Conservation (phyloP, 805 yeast species). For the Scheffersomyces spartinae region DNA sequence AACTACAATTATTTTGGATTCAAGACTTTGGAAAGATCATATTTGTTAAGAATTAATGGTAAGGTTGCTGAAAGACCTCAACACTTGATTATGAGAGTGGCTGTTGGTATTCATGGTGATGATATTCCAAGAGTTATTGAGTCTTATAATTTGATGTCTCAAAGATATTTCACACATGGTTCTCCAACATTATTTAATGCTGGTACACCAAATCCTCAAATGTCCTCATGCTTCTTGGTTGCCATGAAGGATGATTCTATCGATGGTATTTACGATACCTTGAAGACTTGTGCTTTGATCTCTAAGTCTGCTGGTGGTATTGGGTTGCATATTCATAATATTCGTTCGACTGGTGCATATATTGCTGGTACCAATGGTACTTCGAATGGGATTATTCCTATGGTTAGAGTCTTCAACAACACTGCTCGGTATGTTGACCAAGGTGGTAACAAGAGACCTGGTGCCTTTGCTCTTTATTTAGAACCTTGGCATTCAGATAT, state of each 20-base stretch:
- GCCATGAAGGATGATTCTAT: conserved; percentile 56
- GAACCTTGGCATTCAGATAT: conserved; percentile 59
- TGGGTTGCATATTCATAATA: conserved; percentile 50
- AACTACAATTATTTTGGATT: conserved; percentile 49
- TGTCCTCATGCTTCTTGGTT: conserved; percentile 53
- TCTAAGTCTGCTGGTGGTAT: conserved; percentile 56
- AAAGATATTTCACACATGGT: conserved; percentile 48
- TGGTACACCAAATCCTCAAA: conserved; percentile 48
- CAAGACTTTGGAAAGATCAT: conserved; percentile 50
- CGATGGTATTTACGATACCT: conserved; percentile 51
- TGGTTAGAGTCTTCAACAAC: conserved; percentile 52
- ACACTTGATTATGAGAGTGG: conserved; percentile 50
- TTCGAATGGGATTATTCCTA: conserved; percentile 50
- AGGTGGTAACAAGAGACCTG: conserved; percentile 58
- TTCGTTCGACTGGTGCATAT: conserved; percentile 47
- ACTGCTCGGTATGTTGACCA: conserved; percentile 56
- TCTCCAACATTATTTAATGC: conserved; percentile 54
- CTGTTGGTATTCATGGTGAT: conserved; percentile 48
- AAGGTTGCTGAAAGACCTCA: conserved; percentile 53
- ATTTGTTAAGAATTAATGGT: conserved; percentile 41
- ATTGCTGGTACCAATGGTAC: conserved; percentile 56
- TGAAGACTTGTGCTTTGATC: conserved; percentile 50
- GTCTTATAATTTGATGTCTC: conserved; percentile 49
- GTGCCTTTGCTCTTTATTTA: conserved; percentile 48
- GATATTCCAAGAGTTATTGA: conserved; percentile 42